Percentiles rank a stretch among this genome's conserved stretches.
Conservation (phyloP, 2,329 filamentous ascomycete species). For the Penicillium sp. region DNA sequence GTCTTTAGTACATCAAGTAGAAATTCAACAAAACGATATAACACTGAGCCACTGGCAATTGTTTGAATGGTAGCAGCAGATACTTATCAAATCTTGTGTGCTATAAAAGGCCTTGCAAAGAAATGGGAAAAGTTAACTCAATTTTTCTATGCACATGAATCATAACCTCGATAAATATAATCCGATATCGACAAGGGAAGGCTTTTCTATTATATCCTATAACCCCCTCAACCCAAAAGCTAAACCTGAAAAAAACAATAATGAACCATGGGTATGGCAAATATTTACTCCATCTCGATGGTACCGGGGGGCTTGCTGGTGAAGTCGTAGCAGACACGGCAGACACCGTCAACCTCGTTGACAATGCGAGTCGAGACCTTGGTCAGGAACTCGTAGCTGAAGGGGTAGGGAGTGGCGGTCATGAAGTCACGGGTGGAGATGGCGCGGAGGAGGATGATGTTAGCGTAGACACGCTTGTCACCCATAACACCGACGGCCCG, state of each 20-base stretch:
- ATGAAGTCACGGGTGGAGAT: constrained; percentile 69
- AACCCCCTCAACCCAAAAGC: neutral
- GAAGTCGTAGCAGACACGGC: constrained; percentile 67
- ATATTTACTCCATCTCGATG: constrained; percentile 27
- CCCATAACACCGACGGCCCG: constrained; percentile 56
- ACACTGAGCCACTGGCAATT: neutral
- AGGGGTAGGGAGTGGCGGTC: constrained; percentile 70
- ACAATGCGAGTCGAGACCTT: neutral
- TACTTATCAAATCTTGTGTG: too few species aligned
- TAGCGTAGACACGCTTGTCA: constrained; percentile 62
- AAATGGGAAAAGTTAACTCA: constrained; percentile 1
- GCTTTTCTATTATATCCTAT: neutral
- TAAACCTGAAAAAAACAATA: neutral
- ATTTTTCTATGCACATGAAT: constrained; percentile 16
- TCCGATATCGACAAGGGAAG: neutral
- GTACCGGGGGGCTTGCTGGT: constrained; percentile 25
- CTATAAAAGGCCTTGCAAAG: neutral
- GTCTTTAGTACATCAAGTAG: neutral
- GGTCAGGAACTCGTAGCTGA: constrained; percentile 52
- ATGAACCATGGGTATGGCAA: neutral
- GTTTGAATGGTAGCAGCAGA: too few species aligned
- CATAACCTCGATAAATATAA: constrained; percentile 1
- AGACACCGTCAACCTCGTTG: constrained; percentile 73
- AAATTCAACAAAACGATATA: neutral
- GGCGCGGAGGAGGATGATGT: constrained; percentile 43